Conservation (phyloP, 306 rosid species). For the Medicago lupulina region DNA sequence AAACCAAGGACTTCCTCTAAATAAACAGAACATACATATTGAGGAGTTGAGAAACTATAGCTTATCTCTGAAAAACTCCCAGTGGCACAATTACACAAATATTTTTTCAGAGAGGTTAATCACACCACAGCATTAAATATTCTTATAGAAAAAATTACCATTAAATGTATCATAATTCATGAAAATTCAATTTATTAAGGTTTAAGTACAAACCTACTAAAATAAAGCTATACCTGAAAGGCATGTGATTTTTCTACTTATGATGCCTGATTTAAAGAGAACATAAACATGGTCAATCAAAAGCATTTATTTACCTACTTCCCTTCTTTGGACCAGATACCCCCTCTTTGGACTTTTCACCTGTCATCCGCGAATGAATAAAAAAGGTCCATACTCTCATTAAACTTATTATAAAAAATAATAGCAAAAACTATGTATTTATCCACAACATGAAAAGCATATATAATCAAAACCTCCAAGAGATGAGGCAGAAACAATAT, state of each 20-base stretch:
- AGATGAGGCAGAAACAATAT: slow-evolving; percentile 42
- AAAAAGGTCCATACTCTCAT: slow-evolving; percentile 97
- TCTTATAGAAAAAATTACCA: slow-evolving; percentile 8
- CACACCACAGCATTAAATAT: slow-evolving; percentile 10
- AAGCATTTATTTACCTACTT: slow-evolving; percentile 99
- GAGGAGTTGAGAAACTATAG: slow-evolving; percentile 33
- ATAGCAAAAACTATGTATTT: slow-evolving; percentile 65
- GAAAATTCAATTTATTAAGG: slow-evolving; percentile 28
- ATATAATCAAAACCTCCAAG: slow-evolving; percentile 46
- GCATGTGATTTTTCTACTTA: slow-evolving; percentile 50
- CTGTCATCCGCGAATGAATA: slow-evolving; percentile 99
- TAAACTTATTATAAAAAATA: slow-evolving; percentile 74
- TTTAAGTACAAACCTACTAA: slow-evolving; percentile 42
- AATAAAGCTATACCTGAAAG: slow-evolving; percentile 51
- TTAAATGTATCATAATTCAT: slow-evolving; percentile 29
- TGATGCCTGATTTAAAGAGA: slow-evolving; percentile 63
- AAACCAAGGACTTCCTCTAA: slow-evolving; percentile 16
- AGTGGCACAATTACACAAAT: slow-evolving; percentile 8
- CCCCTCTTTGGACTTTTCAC: slow-evolving; percentile 99
- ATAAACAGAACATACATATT: slow-evolving; percentile 27
- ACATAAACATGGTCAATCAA: slow-evolving; percentile 86
- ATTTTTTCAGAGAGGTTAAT: not conserved
- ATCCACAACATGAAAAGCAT: slow-evolving; percentile 64
- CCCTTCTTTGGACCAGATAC: slow-evolving; percentile 99
- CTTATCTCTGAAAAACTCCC: slow-evolving; percentile 14